phyloP scores from a whole-genome alignment of 2,329 filamentous ascomycete species.

The Geosmithia flava region DNA sequence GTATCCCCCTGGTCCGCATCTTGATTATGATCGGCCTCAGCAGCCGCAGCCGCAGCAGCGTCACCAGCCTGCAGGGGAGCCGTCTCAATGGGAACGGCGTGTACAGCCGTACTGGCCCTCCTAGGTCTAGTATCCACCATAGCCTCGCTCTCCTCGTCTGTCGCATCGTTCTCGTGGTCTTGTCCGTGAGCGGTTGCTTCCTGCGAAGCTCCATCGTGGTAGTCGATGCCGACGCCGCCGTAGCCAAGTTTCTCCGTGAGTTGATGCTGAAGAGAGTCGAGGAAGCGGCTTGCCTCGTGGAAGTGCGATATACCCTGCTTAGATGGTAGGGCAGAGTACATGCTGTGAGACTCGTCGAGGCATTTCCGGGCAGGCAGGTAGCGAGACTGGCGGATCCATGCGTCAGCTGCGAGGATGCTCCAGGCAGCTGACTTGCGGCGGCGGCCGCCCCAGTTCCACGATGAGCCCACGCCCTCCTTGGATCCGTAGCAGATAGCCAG shows the following conservation, averaged over 20 bases:
- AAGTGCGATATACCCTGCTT: constrained; percentile 41
- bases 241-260: constrained; percentile 33
- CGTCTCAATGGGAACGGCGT: constrained; percentile 33
- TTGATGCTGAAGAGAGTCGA: constrained; percentile 36
- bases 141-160: constrained; percentile 39
- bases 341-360: constrained; percentile 53
- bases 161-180: constrained; percentile 23
- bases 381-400: constrained; percentile 70
- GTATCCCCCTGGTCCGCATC: constrained; percentile 3
- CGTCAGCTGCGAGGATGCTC: constrained; percentile 71
- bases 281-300: constrained; percentile 34
- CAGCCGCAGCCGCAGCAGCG: neutral
- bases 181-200: constrained; percentile 1
- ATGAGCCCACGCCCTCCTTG: constrained; percentile 51
- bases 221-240: neutral
- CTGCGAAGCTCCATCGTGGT: neutral
- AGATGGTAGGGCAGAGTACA: constrained; percentile 37
- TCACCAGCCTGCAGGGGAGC: constrained; percentile 27
- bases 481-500: constrained; percentile 74
- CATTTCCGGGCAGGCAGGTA: constrained; percentile 67
- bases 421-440: constrained; percentile 81
- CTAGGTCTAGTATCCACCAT: constrained; percentile 26
- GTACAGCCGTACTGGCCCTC: constrained; percentile 41
- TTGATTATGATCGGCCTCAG: constrained; percentile 4
- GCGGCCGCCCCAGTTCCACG: constrained; percentile 55